Conservation (phyloP, 495 filamentous ascomycete genomes). For the Aspergillus incahuasiensis region DNA sequence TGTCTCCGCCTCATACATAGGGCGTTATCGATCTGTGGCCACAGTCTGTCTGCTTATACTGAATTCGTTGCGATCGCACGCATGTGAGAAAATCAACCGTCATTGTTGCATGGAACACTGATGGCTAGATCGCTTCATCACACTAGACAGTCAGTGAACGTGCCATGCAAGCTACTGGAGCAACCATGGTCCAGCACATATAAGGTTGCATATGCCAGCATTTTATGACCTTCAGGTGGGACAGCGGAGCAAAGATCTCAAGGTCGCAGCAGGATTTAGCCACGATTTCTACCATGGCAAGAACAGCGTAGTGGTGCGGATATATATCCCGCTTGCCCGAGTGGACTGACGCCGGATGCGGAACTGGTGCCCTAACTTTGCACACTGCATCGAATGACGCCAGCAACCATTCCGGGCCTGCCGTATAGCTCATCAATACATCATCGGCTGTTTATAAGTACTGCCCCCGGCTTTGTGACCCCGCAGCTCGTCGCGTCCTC, state of each 20-base stretch:
- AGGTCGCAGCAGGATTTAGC: not conserved
- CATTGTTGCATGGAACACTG: too few relatives aligned
- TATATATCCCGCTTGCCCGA: not conserved
- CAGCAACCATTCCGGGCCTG: not conserved
- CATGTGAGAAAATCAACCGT: too few relatives aligned
- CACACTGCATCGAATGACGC: not conserved
- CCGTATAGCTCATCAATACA: not conserved
- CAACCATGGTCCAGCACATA: constrained; percentile 23
- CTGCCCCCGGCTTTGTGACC: not conserved
- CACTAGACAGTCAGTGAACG: constrained; percentile 22
- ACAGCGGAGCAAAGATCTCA: not conserved
- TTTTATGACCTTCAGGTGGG: not conserved
- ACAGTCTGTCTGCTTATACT: too few relatives aligned
- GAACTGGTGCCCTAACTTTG: not conserved
- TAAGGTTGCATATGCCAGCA: constrained; percentile 16
- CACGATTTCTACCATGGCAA: too few relatives aligned
- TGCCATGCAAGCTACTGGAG: constrained; percentile 18
- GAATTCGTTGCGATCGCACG: too few relatives aligned
- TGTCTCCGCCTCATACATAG: too few relatives aligned
- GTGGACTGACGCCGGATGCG: not conserved
- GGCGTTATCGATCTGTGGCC: too few relatives aligned
- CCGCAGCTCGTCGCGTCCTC: too few relatives aligned
- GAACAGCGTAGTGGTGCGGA: not conserved
- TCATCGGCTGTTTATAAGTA: not conserved
- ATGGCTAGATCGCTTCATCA: constrained; percentile 16